Conservation (phyloP, 257 asterid species). For the Nicotiana knightiana region DNA sequence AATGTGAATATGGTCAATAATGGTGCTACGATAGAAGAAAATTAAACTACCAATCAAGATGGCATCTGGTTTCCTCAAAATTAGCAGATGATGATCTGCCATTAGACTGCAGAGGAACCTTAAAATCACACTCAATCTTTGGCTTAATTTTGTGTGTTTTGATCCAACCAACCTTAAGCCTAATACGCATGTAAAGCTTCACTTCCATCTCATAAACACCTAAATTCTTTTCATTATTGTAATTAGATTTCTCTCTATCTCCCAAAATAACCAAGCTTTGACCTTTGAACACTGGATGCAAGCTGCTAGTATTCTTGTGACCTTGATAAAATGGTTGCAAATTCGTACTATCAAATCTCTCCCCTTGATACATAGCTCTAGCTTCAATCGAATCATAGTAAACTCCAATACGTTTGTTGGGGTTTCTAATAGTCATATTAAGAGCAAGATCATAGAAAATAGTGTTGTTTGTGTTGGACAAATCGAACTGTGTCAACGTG, state of each 20-base stretch:
- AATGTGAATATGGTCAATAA: neutral
- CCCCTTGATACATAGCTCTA: constrained; percentile 51
- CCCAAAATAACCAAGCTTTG: constrained; percentile 31
- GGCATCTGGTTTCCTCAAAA: constrained; percentile 39
- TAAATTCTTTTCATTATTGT: constrained; percentile 15
- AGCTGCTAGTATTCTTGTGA: constrained; percentile 34
- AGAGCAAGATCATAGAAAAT: constrained; percentile 58
- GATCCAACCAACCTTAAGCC: constrained; percentile 42
- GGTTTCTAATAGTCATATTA: constrained; percentile 71
- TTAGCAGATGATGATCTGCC: constrained; percentile 28
- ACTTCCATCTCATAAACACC: constrained; percentile 41
- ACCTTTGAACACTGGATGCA: constrained; percentile 41
- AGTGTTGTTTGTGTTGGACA: constrained; percentile 40
- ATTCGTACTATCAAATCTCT: constrained; percentile 32
- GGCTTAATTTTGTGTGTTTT: constrained; percentile 54
- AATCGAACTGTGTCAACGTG: constrained; percentile 49
- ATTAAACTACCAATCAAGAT: constrained; percentile 54
- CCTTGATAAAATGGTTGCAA: constrained; percentile 56
- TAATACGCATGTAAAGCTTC: constrained; percentile 37
- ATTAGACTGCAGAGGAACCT: constrained; percentile 45
- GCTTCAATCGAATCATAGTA: constrained; percentile 81
- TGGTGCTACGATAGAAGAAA: neutral
- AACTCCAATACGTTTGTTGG: constrained; percentile 70
- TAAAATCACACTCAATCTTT: constrained; percentile 58
- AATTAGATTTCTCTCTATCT: neutral